These are phyloP conservation scores for Hordeum marinum DNA, from an alignment of 176 grass and related monocot species.

Conservation along the genomic window DNA sequence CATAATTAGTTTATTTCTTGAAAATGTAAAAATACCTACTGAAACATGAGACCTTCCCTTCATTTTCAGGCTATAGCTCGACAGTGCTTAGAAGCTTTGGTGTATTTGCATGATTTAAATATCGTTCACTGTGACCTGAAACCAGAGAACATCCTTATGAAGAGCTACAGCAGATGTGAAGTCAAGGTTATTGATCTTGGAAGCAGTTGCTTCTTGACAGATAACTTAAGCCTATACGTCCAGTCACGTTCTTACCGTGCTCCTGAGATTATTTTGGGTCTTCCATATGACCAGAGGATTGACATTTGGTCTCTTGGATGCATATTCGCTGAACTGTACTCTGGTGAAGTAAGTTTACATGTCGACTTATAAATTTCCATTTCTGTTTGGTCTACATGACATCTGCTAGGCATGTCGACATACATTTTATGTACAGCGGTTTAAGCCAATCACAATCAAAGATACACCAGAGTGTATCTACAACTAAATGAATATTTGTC, in stretches of 20 bases:
- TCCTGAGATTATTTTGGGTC: slow-evolving; percentile 91
- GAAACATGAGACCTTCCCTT: background rate
- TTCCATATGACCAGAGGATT: slow-evolving; percentile 88
- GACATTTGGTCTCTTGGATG: slow-evolving; percentile 99
- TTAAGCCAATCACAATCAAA: background rate
- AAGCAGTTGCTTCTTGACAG: slow-evolving; percentile 93
- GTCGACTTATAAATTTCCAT: background rate
- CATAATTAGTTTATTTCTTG: slow-evolving; percentile 11
- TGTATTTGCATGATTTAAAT: slow-evolving; percentile 77
- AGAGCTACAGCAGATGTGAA: slow-evolving; percentile 98
- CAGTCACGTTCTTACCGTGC: slow-evolving; percentile 96
- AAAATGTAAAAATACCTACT: background rate
- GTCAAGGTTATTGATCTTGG: slow-evolving; percentile 98
- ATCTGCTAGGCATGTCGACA: background rate
- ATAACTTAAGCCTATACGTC: slow-evolving; percentile 82
- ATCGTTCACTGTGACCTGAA: slow-evolving; percentile 98
- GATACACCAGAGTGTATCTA: background rate
- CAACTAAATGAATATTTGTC: background rate
- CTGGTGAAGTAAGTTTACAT: slow-evolving; percentile 67
- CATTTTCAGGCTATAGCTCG: slow-evolving; percentile 76
- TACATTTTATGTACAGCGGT: background rate
- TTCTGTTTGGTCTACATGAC: slow-evolving; percentile 17
- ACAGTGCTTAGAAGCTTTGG: slow-evolving; percentile 89
- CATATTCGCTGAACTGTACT: slow-evolving; percentile 87
- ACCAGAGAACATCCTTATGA: slow-evolving; percentile 97